phyloP scores from a whole-genome alignment of 768 basidiomycete species.

The Pleurotus tuoliensis region DNA sequence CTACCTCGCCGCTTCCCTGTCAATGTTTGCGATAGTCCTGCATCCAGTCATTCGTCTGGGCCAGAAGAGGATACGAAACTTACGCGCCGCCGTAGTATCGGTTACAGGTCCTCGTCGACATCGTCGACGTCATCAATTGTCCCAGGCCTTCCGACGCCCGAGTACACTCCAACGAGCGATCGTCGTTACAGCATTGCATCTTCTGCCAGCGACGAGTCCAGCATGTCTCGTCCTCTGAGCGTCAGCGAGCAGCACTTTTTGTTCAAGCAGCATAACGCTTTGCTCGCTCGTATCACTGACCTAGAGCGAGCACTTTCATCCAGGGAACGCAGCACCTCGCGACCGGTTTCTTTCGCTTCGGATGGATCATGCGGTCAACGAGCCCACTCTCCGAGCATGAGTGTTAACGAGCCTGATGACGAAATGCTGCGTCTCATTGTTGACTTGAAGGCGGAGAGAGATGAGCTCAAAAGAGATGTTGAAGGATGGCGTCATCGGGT shows the following conservation, averaged over 20 bases:
- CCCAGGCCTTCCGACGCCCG: conserved; percentile 65
- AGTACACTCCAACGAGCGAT: conserved; percentile 61
- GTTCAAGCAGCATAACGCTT: conserved; percentile 78
- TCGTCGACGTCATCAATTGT: conserved; percentile 22
- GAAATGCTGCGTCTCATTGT: conserved; percentile 75
- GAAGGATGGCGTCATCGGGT: conserved; percentile 84
- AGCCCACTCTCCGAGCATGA: conserved; percentile 21
- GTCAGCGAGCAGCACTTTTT: conserved; percentile 81
- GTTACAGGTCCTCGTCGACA: conserved; percentile 54
- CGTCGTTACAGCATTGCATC: conserved; percentile 34
- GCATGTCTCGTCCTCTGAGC: conserved; percentile 50
- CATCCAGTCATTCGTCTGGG: conserved; percentile 12
- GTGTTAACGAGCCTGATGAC: conserved; percentile 52
- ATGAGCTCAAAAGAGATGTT: conserved; percentile 84
- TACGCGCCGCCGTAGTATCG: conserved; percentile 65
- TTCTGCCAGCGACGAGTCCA: conserved; percentile 32
- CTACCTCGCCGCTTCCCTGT: conserved; percentile 31
- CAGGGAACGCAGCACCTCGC: conserved; percentile 39
- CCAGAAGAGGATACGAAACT: conserved; percentile 29
- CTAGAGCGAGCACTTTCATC: conserved; percentile 65
- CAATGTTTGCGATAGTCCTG: conserved; percentile 25
- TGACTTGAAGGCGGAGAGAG: conserved; percentile 84
- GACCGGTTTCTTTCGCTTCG: conserved; percentile 49
- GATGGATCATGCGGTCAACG: conserved; percentile 22
- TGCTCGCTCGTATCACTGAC: conserved; percentile 78